A percentile compares a stretch with the other conserved stretches of the same genome.
Conservation (phyloP, 495 filamentous ascomycete species). For the Aspergillus incahuasiensis region DNA sequence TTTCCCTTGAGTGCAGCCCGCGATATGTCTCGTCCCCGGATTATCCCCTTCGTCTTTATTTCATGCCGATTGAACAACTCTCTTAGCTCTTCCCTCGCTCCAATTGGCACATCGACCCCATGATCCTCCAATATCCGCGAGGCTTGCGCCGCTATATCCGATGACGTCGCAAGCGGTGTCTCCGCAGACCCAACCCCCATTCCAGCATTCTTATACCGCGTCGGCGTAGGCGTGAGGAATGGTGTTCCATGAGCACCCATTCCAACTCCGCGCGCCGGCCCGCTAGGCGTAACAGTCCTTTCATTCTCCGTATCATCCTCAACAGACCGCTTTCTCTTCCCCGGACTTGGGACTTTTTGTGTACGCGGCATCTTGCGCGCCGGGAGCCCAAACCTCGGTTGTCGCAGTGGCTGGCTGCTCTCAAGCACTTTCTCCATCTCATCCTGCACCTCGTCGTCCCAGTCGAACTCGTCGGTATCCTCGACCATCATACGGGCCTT, state of each 20-base stretch:
- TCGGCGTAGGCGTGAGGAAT: conserved; percentile 46
- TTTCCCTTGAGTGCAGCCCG: conserved; percentile 57
- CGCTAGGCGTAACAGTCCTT: neutral
- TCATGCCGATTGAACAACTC: conserved; percentile 52
- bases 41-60: conserved; percentile 51
- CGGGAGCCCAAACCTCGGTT: conserved; percentile 26
- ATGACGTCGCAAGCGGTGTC: conserved; percentile 27
- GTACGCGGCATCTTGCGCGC: conserved; percentile 41
- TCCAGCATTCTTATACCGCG: conserved; percentile 38
- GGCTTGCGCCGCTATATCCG: conserved; percentile 48
- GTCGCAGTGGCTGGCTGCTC: conserved; percentile 10
- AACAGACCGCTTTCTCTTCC: conserved; percentile 48
- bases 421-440: conserved; percentile 6
- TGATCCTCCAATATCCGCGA: conserved; percentile 47
- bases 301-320: conserved; percentile 23
- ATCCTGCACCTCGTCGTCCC: conserved; percentile 27
- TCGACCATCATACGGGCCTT: conserved; percentile 40
- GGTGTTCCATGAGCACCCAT: neutral
- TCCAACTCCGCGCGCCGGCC: neutral
- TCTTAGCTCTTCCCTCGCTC: conserved; percentile 39
- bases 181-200: conserved; percentile 13
- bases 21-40: conserved; percentile 57
- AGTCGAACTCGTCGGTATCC: conserved; percentile 42
- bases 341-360: conserved; percentile 43
- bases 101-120: conserved; percentile 37